Conservation (phyloP, 441 rosid species). For the Kokia cookei region DNA sequence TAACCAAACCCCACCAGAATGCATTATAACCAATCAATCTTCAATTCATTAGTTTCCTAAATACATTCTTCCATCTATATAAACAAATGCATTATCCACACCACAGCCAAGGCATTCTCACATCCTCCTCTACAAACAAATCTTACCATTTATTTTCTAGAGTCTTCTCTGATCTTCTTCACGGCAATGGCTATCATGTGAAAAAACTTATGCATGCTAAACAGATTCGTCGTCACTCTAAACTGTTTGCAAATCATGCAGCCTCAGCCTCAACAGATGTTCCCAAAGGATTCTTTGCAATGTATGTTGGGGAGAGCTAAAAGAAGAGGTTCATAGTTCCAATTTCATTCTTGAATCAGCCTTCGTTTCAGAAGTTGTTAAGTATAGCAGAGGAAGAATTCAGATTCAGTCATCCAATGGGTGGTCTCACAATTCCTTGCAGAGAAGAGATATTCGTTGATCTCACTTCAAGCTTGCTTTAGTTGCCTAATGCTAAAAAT, state of each 20-base stretch:
- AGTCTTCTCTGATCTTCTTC: background rate
- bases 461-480: conserved; percentile 27
- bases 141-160: background rate
- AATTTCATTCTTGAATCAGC: conserved; percentile 21
- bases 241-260: background rate
- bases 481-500: background rate
- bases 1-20: background rate
- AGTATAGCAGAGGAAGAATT: conserved; percentile 38
- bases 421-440: conserved; percentile 54
- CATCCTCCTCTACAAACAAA: background rate
- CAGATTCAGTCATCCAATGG: conserved; percentile 52
- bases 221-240: conserved; percentile 5
- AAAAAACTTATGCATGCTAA: conserved; percentile 12
- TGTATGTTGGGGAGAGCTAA: conserved; percentile 30
- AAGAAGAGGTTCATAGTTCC: conserved; percentile 9
- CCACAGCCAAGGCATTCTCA: background rate
- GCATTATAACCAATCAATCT: background rate
- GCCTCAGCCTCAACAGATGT: conserved; percentile 20
- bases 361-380: conserved; percentile 29
- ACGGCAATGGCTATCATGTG: conserved; percentile 7
- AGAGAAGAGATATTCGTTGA: conserved; percentile 39
- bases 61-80: background rate
- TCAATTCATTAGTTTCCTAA: background rate
- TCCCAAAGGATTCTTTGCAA: conserved; percentile 48
- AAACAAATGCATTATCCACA: background rate